These are phyloP conservation scores for Malbranchea zuffiana DNA, from an alignment of 2,329 filamentous ascomycete genomes.

Conservation along the genomic window DNA sequence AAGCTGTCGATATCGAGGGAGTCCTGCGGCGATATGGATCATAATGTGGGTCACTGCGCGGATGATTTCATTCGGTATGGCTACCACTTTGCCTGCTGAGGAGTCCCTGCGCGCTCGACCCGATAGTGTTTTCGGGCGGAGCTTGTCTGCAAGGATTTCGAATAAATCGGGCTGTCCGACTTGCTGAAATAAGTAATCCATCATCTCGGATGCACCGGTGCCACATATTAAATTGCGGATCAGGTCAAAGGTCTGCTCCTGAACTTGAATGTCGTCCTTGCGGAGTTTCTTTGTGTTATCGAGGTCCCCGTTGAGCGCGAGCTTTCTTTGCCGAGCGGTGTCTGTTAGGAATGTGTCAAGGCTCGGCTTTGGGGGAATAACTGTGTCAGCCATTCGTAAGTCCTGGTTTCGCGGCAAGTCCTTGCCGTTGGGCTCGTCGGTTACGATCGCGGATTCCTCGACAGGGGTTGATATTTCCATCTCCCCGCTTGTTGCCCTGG, in stretches of 20 bases:
- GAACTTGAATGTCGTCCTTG: constrained; percentile 70
- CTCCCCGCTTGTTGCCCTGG: constrained; percentile 15
- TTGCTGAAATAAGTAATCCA: constrained; percentile 68
- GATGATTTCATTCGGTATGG: constrained; percentile 53
- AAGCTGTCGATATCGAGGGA: constrained; percentile 64
- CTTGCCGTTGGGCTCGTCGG: constrained; percentile 37
- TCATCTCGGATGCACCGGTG: constrained; percentile 54
- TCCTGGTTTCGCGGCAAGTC: constrained; percentile 22
- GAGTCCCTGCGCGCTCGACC: constrained; percentile 18
- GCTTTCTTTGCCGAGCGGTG: constrained; percentile 31
- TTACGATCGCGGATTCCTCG: constrained; percentile 47
- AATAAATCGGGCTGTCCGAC: constrained; percentile 71
- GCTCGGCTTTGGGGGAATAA: constrained; percentile 33
- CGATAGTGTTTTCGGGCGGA: constrained; percentile 43
- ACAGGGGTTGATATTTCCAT: constrained; percentile 20
- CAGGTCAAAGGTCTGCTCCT: constrained; percentile 83
- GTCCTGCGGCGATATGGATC: constrained; percentile 76
- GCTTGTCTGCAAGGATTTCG: constrained; percentile 66
- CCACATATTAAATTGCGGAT: constrained; percentile 79
- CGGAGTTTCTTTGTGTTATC: constrained; percentile 57
- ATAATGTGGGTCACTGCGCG: constrained; percentile 69
- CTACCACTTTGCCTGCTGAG: constrained; percentile 19
- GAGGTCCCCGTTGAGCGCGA: constrained; percentile 52
- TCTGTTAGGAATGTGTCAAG: constrained; percentile 29
- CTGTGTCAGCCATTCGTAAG: constrained; percentile 26